Base-by-base conservation (phyloP, 2,329 filamentous ascomycete genomes). In the Tolypocladium pustulatum region DNA sequence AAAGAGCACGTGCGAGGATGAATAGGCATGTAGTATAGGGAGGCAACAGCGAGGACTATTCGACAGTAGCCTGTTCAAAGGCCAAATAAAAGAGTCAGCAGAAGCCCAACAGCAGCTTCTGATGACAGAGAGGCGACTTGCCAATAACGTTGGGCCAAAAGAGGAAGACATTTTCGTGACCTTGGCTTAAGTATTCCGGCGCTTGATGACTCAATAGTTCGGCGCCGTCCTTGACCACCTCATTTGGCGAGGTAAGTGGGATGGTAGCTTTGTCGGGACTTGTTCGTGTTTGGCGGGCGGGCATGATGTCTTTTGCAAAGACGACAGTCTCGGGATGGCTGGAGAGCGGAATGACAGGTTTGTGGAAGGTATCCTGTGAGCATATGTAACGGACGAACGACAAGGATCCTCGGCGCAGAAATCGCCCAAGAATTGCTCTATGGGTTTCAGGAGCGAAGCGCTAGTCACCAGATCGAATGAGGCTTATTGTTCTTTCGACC, bases 11-110 rank as follows among this genome's bases (percentile, higher is more conserved):
- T 96, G 67, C 93, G 88, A n/a, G 93, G 93, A 73, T 99, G 94
- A 57, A 97, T 84, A 56, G 94, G 93, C 94, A 99, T 99, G 79
- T 97, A 99, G 79, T 97, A 96, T 65, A 99, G 86, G 30, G 94
- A 97, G 55, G 89, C 90, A 67, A 97, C 78, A 66, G 92, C 91
- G 64, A 93, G 83, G 63, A 93, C 76, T 69, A 94, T 88, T 67
- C 90, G 86, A 59, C 77, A 81, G 73, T 93, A 93, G 65, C 89
- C 89, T 91, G 63, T 3, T 38, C 32, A 57, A 36, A 55, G 46
- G 58, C 49, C 36, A 27, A 52, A 52, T 54, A 62, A 17, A 25
- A 4, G n/a, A n/a, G 64, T 67, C 58, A 63, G 60, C 36, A 37
- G 55, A 25, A 15, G 3, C 34, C 40, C 52, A 60, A 51, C 10